These are phyloP conservation scores for Zygnema cylindricum DNA, from an alignment of 139 green algal genomes.

Conservation along the genomic window DNA sequence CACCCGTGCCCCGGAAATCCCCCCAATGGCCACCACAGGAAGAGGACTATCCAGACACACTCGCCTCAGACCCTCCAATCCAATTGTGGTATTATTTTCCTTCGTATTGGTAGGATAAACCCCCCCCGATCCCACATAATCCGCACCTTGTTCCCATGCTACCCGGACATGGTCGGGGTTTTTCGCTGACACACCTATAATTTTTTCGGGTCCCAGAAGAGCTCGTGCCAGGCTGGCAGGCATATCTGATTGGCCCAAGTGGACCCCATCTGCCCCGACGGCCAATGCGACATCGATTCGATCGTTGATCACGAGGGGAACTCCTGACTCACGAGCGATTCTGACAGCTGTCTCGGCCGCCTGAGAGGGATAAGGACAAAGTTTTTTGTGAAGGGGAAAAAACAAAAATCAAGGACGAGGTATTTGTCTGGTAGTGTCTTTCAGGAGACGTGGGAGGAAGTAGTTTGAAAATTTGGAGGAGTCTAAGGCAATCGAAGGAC, in stretches of 20 bases:
- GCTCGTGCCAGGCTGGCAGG: slow-evolving; percentile 68
- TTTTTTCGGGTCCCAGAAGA: slow-evolving; percentile 74
- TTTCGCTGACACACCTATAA: slow-evolving; percentile 88
- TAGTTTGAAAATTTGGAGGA: no score
- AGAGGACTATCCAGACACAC: slow-evolving; percentile 70
- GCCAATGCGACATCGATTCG: slow-evolving; percentile 89
- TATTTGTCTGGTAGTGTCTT: no score
- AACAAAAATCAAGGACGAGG: no score
- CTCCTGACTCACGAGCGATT: slow-evolving; percentile 60
- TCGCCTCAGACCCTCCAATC: slow-evolving; percentile 71
- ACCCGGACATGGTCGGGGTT: slow-evolving; percentile 72
- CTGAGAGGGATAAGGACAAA: no score
- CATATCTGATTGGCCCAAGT: slow-evolving; percentile 89
- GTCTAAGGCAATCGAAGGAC: no score
- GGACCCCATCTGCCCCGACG: slow-evolving; percentile 80
- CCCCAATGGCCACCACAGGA: slow-evolving; percentile 90
- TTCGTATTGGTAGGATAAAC: slow-evolving; percentile 86
- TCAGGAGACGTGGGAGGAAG: no score
- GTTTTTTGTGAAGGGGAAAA: no score
- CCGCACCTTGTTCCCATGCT: slow-evolving; percentile 76
- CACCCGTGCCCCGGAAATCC: slow-evolving; percentile 75
- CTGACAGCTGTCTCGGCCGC: slow-evolving; percentile 43
- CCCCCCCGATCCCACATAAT: slow-evolving; percentile 86
- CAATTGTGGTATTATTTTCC: slow-evolving; percentile 75
- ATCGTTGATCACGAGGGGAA: slow-evolving; percentile 94